Evolutionary conservation across 1,284 basidiomycete species (phyloP).

Genomic region (Rhodotorula glutinis): DNA sequence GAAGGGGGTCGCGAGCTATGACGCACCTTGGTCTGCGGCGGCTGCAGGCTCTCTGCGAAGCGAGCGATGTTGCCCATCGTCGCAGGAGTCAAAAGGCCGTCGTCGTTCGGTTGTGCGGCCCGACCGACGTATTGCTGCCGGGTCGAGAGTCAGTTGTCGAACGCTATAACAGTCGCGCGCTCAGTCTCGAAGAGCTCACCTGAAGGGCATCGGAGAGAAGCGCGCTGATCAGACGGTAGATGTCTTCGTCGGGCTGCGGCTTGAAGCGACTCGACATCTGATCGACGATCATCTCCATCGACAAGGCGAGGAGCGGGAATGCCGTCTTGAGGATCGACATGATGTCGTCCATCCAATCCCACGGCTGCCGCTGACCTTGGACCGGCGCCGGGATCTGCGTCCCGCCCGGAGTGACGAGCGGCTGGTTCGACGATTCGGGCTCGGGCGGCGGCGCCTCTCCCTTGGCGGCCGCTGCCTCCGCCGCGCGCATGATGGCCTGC

Average conservation of each 20-base stretch:
- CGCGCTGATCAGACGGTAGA: conserved; percentile 86
- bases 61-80: conserved; percentile 61
- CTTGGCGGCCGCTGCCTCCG: conserved; percentile 54
- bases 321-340: conserved; percentile 93
- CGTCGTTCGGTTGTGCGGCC: conserved; percentile 56
- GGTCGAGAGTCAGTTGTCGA: conserved; percentile 1
- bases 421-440: conserved; percentile 12
- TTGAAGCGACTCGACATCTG: conserved; percentile 92
- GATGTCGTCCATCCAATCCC: conserved; percentile 92
- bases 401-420: conserved; percentile 19
- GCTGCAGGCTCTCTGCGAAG: conserved; percentile 64
- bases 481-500: conserved; percentile 40
- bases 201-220: conserved; percentile 63
- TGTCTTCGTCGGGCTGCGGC: conserved; percentile 85
- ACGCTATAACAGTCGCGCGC: background rate
- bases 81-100: conserved; percentile 65
- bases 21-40: conserved; percentile 27
- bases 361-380: conserved; percentile 53
- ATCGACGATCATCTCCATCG: conserved; percentile 96
- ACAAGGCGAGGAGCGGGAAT: conserved; percentile 90
- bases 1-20: background rate
- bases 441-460: conserved; percentile 51
- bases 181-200: conserved; percentile 37
- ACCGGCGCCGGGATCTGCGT: conserved; percentile 19
- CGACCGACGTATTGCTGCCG: conserved; percentile 67